Base-by-base conservation (phyloP, 2,329 filamentous ascomycete genomes). In the Rhinocladiella mackenziei region DNA sequence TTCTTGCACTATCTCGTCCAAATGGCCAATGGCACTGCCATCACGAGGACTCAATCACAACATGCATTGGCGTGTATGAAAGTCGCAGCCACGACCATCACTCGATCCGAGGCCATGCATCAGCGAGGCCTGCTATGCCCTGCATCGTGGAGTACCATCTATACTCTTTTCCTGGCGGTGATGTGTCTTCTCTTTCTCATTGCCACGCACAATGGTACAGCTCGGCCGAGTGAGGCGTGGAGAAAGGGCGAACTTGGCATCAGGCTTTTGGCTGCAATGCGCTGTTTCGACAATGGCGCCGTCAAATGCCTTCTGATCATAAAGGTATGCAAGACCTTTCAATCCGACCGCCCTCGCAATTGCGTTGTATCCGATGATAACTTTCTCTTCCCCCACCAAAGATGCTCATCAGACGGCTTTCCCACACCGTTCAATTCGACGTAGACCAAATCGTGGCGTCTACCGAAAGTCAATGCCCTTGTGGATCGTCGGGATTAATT, bases 21-120 rank as follows among this genome's bases (percentile, higher is more conserved):
- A 11, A 48, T 97, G 37, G 86, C 89, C 33, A 78, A 82, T 56
- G 82, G 82, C 10, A 76, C 77, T 9, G 71, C 69, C 34, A 69
- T 86, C 4, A 81, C 83, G 2, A 66, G 84, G 13, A 78, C 75
- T 0, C 83, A 86, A 30, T 56, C 53, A 5, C 48, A 50, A 19
- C 50, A 51, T 35, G 53, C 53, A 28, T 28, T 56, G 11, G 38
- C 53, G 30, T 56, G 50, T 26, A 43, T 56, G 29, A 56, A 56
- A 32, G 35, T 53, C 17, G 50, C 50, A 20, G 45, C 47, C 15
- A 53, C 39, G 15, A 50, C 50, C 4, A 53, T 53, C 11, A 46
- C 20, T 5, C 47, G 43, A 5, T 32, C 50, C 3, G 47, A 53
- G 31, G 30, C 44, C 32, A 52, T 50, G 28, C 38, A 51, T 30